phyloP scores from a whole-genome alignment of 164 flowering plant species.

The Chloranthus sessilifolius region DNA sequence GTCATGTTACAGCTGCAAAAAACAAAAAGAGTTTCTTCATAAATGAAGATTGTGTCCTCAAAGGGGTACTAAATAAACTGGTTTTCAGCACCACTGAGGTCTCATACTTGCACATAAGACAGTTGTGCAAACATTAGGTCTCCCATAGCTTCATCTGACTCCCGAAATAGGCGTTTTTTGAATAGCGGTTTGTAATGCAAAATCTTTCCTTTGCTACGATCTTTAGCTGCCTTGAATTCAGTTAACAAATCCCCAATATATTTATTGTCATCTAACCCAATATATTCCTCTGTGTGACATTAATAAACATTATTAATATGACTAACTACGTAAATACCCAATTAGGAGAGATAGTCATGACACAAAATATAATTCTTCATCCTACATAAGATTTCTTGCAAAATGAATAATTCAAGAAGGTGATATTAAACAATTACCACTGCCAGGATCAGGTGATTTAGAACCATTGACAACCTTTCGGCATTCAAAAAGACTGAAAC shows the following conservation, averaged over 20 bases:
- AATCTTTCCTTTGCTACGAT: conserved; percentile 92
- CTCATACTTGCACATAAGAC: conserved; percentile 87
- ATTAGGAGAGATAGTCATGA: no score
- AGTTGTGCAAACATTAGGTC: conserved; percentile 96
- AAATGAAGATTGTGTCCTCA: no score
- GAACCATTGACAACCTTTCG: conserved; percentile 85
- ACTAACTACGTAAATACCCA: no score
- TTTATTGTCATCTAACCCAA: conserved; percentile 91
- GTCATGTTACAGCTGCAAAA: conserved; percentile 92
- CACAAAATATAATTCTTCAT: no score
- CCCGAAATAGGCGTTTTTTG: conserved; percentile 91
- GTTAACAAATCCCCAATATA: conserved; percentile 92
- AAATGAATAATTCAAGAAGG: neutral
- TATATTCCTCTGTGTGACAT: conserved; percentile 69
- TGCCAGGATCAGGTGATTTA: conserved; percentile 78
- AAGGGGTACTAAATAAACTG: neutral
- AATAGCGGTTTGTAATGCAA: conserved; percentile 86
- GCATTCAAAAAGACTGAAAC: conserved; percentile 95
- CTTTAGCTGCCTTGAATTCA: conserved; percentile 92
- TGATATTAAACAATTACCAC: conserved; percentile 46
- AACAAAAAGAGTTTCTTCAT: no score
- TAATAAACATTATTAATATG: conserved; percentile 11
- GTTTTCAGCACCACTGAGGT: conserved; percentile 1
- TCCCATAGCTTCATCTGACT: conserved; percentile 88
- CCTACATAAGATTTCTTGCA: no score